phyloP scores from a whole-genome alignment of 495 filamentous ascomycete genomes.

The Tuber indicum region DNA sequence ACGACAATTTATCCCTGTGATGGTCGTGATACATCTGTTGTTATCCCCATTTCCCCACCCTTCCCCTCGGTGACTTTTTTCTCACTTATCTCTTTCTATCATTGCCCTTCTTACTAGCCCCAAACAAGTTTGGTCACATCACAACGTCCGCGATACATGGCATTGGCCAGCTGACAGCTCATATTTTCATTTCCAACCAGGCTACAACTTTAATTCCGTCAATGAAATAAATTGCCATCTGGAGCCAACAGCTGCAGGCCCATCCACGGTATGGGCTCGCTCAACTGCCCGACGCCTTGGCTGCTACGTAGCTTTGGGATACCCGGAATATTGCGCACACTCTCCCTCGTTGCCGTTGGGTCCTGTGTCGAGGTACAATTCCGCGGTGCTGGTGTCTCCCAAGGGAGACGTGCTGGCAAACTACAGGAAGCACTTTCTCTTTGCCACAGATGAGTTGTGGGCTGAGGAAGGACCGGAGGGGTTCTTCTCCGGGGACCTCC shows the following conservation, averaged over 20 bases:
- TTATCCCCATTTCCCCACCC: constrained; percentile 6
- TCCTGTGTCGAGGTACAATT: constrained; percentile 63
- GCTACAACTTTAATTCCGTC: constrained; percentile 84
- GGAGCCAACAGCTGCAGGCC: constrained; percentile 68
- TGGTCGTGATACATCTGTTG: constrained; percentile 13
- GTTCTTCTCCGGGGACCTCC: constrained; percentile 52
- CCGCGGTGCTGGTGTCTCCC: constrained; percentile 68
- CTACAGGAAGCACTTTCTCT: constrained; percentile 86
- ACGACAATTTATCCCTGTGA: constrained; percentile 40
- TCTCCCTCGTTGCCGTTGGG: constrained; percentile 42
- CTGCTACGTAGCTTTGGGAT: constrained; percentile 82
- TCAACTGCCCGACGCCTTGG: constrained; percentile 61
- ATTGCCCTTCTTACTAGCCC: constrained; percentile 9
- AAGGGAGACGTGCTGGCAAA: constrained; percentile 66
- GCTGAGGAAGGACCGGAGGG: constrained; percentile 65
- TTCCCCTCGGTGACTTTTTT: constrained; percentile 8
- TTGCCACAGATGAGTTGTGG: constrained; percentile 90
- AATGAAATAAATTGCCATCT: constrained; percentile 70
- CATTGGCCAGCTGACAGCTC: constrained; percentile 23
- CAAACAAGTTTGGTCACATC: constrained; percentile 13
- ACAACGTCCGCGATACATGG: not conserved
- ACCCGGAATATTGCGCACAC: constrained; percentile 65
- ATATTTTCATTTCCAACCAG: constrained; percentile 44
- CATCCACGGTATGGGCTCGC: constrained; percentile 72
- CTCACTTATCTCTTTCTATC: constrained; percentile 9